Evolutionary conservation across 805 yeast species (phyloP).

Genomic region (Metahyphopichia silvanorum): DNA sequence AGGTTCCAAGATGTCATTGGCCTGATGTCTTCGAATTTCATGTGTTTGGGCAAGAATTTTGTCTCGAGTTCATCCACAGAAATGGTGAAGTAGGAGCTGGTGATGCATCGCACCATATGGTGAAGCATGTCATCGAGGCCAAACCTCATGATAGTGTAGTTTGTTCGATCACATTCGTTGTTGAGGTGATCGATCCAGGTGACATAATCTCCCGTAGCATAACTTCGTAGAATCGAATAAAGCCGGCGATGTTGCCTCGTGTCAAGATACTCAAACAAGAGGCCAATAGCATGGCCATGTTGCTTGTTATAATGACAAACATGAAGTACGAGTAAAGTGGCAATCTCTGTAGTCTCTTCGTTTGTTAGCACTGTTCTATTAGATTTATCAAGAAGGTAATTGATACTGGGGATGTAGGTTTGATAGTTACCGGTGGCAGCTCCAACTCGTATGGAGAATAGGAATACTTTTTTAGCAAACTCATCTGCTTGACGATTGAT

Average conservation of each 20-base stretch:
- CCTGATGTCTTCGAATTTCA: constrained; percentile 15
- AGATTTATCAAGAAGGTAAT: constrained; percentile 32
- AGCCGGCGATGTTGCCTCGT: constrained; percentile 9
- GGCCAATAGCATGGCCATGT: constrained; percentile 24
- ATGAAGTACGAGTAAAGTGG: constrained; percentile 44
- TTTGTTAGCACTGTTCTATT: constrained; percentile 15
- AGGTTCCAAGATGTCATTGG: constrained; percentile 27
- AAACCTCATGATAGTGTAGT: constrained; percentile 38
- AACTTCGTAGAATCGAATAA: constrained; percentile 18
- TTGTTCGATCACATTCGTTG: constrained; percentile 27
- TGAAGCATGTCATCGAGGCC: constrained; percentile 32
- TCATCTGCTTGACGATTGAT: constrained; percentile 32
- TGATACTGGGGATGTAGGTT: constrained; percentile 53
- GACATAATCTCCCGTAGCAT: constrained; percentile 27
- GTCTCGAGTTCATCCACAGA: constrained; percentile 19
- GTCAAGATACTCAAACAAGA: constrained; percentile 25
- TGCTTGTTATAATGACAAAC: constrained; percentile 37
- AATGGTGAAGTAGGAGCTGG: constrained; percentile 38
- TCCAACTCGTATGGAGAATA: constrained; percentile 46
- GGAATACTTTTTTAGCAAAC: constrained; percentile 44
- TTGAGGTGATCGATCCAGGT: constrained; percentile 29
- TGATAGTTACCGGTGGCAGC: constrained; percentile 47
- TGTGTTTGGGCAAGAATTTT: constrained; percentile 23
- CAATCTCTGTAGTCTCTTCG: constrained; percentile 33
- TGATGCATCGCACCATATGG: constrained; percentile 27